phyloP scores from a whole-genome alignment of 257 asterid species.

The Jaltomata sinuosa region DNA sequence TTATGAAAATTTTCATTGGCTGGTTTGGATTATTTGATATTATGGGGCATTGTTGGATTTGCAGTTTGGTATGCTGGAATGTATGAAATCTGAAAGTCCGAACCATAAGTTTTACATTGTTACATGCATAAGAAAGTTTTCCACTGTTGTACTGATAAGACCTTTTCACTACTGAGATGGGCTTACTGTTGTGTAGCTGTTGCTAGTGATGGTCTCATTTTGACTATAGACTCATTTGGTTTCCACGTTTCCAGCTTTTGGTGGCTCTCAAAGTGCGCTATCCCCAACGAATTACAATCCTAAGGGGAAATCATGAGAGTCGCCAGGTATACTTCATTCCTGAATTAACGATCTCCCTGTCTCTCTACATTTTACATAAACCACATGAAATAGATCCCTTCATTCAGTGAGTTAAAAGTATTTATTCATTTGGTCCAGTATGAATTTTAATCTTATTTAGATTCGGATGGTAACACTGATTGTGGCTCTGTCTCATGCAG shows the following conservation, averaged over 20 bases:
- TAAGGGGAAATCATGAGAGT: constrained; percentile 85
- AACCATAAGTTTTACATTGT: neutral
- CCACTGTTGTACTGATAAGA: neutral
- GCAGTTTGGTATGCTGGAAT: neutral
- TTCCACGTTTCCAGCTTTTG: constrained; percentile 23
- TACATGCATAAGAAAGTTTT: neutral
- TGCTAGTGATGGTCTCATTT: neutral
- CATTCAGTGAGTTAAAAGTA: neutral
- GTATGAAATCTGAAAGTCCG: neutral
- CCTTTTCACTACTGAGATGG: neutral
- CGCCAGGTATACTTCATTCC: constrained; percentile 38
- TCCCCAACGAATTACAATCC: constrained; percentile 44
- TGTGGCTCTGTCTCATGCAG: constrained; percentile 24
- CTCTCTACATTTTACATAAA: neutral
- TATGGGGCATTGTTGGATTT: neutral
- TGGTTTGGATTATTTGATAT: neutral
- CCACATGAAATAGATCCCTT: neutral
- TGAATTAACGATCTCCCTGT: neutral
- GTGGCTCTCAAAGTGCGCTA: constrained; percentile 48
- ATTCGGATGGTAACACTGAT: constrained; percentile 1
- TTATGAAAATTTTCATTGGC: neutral
- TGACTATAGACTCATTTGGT: neutral
- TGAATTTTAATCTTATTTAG: neutral
- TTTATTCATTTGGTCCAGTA: neutral
- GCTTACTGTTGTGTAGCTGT: neutral